phyloP scores from a whole-genome alignment of 2,329 filamentous ascomycete species.

The Monilinia laxa region DNA sequence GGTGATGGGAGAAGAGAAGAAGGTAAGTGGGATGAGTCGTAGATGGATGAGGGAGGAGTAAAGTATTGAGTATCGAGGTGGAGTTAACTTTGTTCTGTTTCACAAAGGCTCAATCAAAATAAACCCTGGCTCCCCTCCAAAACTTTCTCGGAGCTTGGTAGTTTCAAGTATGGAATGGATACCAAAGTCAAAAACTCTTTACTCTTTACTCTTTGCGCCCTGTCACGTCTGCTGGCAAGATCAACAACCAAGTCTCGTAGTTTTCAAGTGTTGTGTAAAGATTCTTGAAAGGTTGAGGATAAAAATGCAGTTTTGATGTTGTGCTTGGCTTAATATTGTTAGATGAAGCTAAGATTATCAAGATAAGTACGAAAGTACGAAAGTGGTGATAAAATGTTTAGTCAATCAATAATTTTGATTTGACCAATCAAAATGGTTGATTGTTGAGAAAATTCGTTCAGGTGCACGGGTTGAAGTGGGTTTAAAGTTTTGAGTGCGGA shows the following conservation, averaged over 20 bases:
- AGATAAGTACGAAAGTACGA: conserved; percentile 3
- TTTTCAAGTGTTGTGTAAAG: not conserved
- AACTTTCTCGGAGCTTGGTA: not conserved
- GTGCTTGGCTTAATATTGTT: not conserved
- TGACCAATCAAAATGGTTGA: conserved; percentile 1
- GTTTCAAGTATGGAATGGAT: not conserved
- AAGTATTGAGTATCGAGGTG: not conserved
- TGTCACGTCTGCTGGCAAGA: not conserved
- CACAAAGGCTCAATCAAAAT: not conserved
- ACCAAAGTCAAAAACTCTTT: too few species aligned
- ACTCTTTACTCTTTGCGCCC: not conserved
- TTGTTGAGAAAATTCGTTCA: not conserved
- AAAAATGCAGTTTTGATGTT: not conserved
- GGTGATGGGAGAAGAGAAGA: not conserved
- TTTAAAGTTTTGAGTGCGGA: not conserved
- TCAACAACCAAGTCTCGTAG: not conserved
- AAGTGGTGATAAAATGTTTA: not conserved
- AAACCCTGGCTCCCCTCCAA: conserved; percentile 1
- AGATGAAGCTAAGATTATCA: conserved; percentile 6
- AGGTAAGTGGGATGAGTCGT: not conserved
- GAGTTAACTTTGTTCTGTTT: not conserved
- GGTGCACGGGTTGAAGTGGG: conserved; percentile 1
- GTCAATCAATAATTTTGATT: not conserved
- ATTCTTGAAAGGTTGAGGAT: not conserved
- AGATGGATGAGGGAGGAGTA: not conserved